Evolutionary conservation across 2,329 filamentous ascomycete genomes (phyloP), one percentile per base, ranked within the genome.

Genomic region (Aspergillus tanneri): DNA sequence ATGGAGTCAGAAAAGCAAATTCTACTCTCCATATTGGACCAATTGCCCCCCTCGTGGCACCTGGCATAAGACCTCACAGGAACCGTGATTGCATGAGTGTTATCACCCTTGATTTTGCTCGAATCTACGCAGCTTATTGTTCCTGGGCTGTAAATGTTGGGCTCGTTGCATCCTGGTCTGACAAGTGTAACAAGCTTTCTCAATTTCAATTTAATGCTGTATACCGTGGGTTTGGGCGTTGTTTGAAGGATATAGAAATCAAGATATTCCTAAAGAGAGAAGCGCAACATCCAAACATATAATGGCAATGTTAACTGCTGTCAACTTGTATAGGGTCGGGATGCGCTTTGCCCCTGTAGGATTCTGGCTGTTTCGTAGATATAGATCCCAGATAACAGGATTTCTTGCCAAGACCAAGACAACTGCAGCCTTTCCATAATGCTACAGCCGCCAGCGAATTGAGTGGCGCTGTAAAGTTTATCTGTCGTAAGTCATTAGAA

Each of bases 291-390:
- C 73, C 62, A 76, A 66, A 10, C 70, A 23, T 32, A 76, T 74
- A 37, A 76, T 73, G 22, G 73, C 60, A 2, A 72, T 49, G 49
- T 77, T 78, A 55, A 78, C 74, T 18, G 66, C 59, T 30, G 78
- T 56, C 28, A 78, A 60, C 47, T 78, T 74, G 21, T 66, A 68
- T 66, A 77, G 73, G 47, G 76, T 69, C 30, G 63, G 63, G 16
- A 63, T 64, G 12, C 71, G 68, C 34, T 64, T 54, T 7, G 59
- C 24, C 62, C 23, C 8, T 37, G 66, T 12, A 75, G 64, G 14
- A 75, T 63, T 22, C 72, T 71, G 42, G 79, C 60, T 1, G 77
- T 78, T 48, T 77, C 72, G 47, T 72, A 75, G 44, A 81, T 72
- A 53, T 80, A 81, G 9, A 81, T 66, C 4, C 68, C 61, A 0